Evolutionary conservation across 208 protist genomes (phyloP).

Genomic region (Entamoeba dispar): DNA sequence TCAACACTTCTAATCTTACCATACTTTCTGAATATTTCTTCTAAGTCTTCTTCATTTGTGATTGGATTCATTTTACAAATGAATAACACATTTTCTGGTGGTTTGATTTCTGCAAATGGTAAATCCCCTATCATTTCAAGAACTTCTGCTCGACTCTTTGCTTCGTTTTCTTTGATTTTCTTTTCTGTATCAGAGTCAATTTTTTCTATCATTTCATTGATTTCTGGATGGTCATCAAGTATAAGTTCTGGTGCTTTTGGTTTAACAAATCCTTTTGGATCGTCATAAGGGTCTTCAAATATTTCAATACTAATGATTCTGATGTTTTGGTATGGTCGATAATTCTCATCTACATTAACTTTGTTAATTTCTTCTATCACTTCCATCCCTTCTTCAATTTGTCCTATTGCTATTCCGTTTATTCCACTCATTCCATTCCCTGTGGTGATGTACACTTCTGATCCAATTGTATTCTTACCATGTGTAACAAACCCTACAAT

Average conservation of each 20-base stretch:
- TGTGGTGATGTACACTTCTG: slow-evolving; percentile 7
- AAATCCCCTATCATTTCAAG: slow-evolving; percentile 66
- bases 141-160: not conserved
- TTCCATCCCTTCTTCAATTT: slow-evolving; percentile 20
- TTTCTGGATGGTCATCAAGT: not conserved
- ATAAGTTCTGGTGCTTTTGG: not conserved
- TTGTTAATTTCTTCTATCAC: slow-evolving; percentile 24
- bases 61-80: slow-evolving; percentile 88
- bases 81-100: slow-evolving; percentile 88
- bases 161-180: not conserved
- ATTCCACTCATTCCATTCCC: slow-evolving; percentile 5
- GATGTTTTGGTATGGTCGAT: slow-evolving; percentile 48
- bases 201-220: not conserved
- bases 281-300: slow-evolving; percentile 1
- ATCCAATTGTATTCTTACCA: slow-evolving; percentile 22
- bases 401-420: slow-evolving; percentile 14
- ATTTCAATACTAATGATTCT: not conserved
- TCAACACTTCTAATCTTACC: slow-evolving; percentile 59
- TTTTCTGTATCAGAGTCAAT: not conserved
- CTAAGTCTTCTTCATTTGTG: slow-evolving; percentile 68
- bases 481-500: slow-evolving; percentile 1
- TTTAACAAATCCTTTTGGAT: not conserved
- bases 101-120: slow-evolving; percentile 63
- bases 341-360: not conserved
- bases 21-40: slow-evolving; percentile 75